A percentile compares a stretch with the other conserved stretches of the same genome.
Conservation (phyloP, 805 yeast genomes). For the Grigorovia yakushimaensis region DNA sequence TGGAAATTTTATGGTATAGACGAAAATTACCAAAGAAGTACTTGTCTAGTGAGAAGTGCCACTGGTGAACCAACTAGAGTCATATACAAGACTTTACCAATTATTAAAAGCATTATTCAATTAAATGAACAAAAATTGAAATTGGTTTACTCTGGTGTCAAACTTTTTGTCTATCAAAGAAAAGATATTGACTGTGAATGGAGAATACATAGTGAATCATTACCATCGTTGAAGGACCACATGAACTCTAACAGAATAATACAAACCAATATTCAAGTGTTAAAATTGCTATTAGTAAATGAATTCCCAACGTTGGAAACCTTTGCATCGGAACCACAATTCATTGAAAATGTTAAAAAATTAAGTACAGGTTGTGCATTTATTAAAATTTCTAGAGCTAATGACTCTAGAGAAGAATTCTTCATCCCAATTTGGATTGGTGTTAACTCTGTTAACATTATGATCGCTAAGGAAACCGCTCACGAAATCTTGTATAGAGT, state of each 20-base stretch:
- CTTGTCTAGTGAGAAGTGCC: slow-evolving; percentile 84
- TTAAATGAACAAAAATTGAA: slow-evolving; percentile 71
- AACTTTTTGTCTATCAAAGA: slow-evolving; percentile 85
- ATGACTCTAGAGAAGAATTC: slow-evolving; percentile 48
- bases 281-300: slow-evolving; percentile 57
- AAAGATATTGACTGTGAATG: slow-evolving; percentile 68
- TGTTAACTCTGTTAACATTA: slow-evolving; percentile 66
- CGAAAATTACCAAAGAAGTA: slow-evolving; percentile 56
- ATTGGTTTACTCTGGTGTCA: slow-evolving; percentile 85
- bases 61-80: slow-evolving; percentile 92
- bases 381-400: slow-evolving; percentile 51
- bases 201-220: slow-evolving; percentile 90
- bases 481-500: slow-evolving; percentile 82
- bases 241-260: slow-evolving; percentile 55
- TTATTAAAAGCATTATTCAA: slow-evolving; percentile 55
- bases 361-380: slow-evolving; percentile 77
- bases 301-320: slow-evolving; percentile 68
- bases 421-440: slow-evolving; percentile 92
- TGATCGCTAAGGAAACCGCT: slow-evolving; percentile 89
- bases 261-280: slow-evolving; percentile 43
- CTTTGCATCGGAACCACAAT: slow-evolving; percentile 49
- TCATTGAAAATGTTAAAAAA: slow-evolving; percentile 41
- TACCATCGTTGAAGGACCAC: slow-evolving; percentile 54
- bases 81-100: slow-evolving; percentile 80
- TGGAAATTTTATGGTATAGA: slow-evolving; percentile 80